Percentiles rank a stretch among this genome's conserved stretches.
Evolutionary conservation across 108 stramenopile genomes (phyloP).

Genomic region (Epipyxis sp.): DNA sequence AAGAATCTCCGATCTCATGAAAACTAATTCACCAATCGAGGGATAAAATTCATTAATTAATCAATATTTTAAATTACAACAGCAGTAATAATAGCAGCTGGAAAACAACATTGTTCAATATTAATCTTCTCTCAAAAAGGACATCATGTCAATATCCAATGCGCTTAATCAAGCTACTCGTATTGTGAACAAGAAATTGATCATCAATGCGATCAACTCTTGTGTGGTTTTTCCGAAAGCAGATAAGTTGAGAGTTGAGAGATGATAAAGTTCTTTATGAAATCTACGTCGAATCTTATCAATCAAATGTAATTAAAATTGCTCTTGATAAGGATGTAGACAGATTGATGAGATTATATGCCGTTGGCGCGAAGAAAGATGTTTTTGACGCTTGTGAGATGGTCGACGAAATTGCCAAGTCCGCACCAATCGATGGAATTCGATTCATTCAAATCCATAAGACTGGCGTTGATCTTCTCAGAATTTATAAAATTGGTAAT

Average conservation of each 20-base stretch:
- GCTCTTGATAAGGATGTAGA: conserved; percentile 13
- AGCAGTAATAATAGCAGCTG: neutral
- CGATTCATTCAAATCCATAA: conserved; percentile 10
- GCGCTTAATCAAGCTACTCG: conserved; percentile 4
- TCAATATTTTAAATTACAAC: no score
- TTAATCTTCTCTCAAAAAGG: neutral
- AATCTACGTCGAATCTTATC: conserved; percentile 10
- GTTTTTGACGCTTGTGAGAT: conserved; percentile 13
- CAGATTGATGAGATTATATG: conserved; percentile 10
- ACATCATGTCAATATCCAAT: conserved; percentile 6
- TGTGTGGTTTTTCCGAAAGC: conserved; percentile 13
- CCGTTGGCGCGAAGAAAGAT: conserved; percentile 13
- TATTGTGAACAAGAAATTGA: conserved; percentile 13
- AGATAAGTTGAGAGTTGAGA: neutral
- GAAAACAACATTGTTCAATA: neutral
- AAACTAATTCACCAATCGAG: no score
- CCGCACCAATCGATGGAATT: conserved; percentile 13
- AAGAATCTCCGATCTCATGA: no score
- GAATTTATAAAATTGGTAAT: conserved; percentile 14
- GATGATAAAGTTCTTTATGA: neutral
- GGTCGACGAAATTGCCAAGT: conserved; percentile 13
- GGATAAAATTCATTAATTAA: no score
- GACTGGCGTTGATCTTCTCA: conserved; percentile 9
- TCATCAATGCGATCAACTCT: conserved; percentile 9
- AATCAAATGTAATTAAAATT: neutral